Conservation (phyloP, 495 filamentous ascomycete species). For the Penicillium soppii region DNA sequence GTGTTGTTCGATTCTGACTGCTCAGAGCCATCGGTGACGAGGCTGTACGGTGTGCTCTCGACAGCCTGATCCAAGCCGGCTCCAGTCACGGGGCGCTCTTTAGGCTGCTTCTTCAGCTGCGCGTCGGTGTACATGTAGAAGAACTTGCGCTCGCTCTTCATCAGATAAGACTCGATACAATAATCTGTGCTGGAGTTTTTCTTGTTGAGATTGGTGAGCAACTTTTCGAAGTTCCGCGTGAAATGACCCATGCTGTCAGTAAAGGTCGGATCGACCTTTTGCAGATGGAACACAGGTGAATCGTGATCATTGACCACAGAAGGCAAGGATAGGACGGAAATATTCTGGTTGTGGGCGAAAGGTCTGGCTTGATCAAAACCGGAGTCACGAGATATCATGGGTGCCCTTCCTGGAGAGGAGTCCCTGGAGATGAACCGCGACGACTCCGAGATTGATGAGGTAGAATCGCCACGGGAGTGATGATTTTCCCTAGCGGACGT, state of each 20-base stretch:
- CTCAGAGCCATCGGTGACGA: not conserved
- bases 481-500: not conserved
- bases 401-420: conserved; percentile 9
- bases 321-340: conserved; percentile 17
- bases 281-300: conserved; percentile 45
- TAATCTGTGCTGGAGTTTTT: conserved; percentile 54
- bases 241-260: conserved; percentile 62
- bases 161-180: conserved; percentile 63
- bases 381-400: not conserved
- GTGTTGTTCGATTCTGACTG: conserved; percentile 1
- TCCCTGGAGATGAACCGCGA: conserved; percentile 12
- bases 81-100: conserved; percentile 9
- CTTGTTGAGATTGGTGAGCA: conserved; percentile 47
- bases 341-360: conserved; percentile 8
- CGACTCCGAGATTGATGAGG: conserved; percentile 8
- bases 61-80: not conserved
- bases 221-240: conserved; percentile 54
- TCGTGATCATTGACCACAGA: conserved; percentile 18
- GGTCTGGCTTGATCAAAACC: not conserved
- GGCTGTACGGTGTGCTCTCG: not conserved
- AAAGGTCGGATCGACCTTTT: conserved; percentile 67
- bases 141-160: conserved; percentile 65
- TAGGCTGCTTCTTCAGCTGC: conserved; percentile 36
- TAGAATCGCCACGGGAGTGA: conserved; percentile 4
- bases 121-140: conserved; percentile 57